phyloP scores from a whole-genome alignment of 345 rosid species.

The Citrus reticulata region DNA sequence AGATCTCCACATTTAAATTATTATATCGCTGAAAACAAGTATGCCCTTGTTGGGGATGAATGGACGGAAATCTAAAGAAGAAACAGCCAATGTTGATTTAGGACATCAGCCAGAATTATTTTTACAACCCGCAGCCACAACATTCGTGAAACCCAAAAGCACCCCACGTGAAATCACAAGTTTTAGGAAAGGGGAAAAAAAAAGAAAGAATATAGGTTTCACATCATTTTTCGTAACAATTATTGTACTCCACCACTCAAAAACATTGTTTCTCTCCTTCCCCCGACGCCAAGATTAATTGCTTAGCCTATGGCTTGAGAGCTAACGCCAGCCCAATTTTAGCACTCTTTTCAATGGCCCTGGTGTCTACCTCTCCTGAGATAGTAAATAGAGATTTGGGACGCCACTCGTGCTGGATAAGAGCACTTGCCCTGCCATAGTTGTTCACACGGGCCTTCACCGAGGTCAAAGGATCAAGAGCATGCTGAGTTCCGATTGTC shows the following conservation, averaged over 20 bases:
- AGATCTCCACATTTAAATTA: background rate
- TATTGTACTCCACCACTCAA: constrained; percentile 33
- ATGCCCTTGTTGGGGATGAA: constrained; percentile 10
- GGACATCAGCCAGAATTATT: constrained; percentile 35
- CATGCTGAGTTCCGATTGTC: constrained; percentile 81
- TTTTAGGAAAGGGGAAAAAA: background rate
- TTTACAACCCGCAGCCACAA: constrained; percentile 36
- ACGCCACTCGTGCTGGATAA: constrained; percentile 96
- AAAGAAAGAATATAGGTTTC: background rate
- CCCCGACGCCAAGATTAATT: constrained; percentile 5
- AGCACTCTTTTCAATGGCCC: constrained; percentile 88
- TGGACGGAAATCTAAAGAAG: background rate
- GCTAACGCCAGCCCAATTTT: constrained; percentile 88
- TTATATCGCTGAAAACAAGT: constrained; percentile 5
- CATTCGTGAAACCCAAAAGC: constrained; percentile 18
- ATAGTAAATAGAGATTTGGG: constrained; percentile 81
- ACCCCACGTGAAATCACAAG: background rate
- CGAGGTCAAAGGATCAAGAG: constrained; percentile 80
- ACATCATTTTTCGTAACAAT: constrained; percentile 17
- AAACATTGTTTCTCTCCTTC: background rate
- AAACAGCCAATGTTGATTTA: constrained; percentile 9
- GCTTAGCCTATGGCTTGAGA: constrained; percentile 57
- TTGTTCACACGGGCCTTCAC: constrained; percentile 92
- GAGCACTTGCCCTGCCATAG: constrained; percentile 77
- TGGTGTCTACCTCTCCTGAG: constrained; percentile 91